Percentiles rank a stretch among this genome's conserved stretches.
These are phyloP conservation scores for Ganoderma meredithae DNA, from an alignment of 1,284 basidiomycete genomes.

Conservation along the genomic window DNA sequence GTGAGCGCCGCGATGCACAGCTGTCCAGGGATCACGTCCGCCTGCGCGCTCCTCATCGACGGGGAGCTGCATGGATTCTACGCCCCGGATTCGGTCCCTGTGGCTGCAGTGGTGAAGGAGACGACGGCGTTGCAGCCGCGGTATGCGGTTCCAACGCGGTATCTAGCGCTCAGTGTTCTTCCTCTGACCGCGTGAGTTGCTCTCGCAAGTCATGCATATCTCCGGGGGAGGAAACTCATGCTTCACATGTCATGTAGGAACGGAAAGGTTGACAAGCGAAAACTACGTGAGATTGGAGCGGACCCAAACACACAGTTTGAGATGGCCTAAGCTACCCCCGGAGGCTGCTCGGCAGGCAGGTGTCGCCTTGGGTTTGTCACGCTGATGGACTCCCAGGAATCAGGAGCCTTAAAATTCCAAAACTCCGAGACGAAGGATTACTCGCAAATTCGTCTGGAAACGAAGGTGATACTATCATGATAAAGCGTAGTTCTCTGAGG, in stretches of 20 bases:
- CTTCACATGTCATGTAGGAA: not conserved
- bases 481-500: too few relatives aligned
- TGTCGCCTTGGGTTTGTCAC: too few relatives aligned
- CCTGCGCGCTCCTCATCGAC: conserved; percentile 54
- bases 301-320: not conserved
- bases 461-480: too few relatives aligned
- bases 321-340: too few relatives aligned
- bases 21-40: conserved; percentile 47
- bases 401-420: too few relatives aligned
- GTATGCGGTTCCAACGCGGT: conserved; percentile 58
- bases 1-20: conserved; percentile 50
- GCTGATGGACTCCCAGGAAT: too few relatives aligned
- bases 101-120: not conserved
- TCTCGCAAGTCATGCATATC: too few relatives aligned
- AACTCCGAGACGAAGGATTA: too few relatives aligned
- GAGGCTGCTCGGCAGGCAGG: too few relatives aligned
- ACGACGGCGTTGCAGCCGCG: conserved; percentile 49
- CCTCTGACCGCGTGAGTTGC: conserved; percentile 18
- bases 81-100: conserved; percentile 44
- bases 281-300: not conserved
- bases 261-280: not conserved
- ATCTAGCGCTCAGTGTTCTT: conserved; percentile 40
- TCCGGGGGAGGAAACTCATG: too few relatives aligned
- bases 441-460: too few relatives aligned
- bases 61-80: conserved; percentile 57